Evolutionary conservation across 257 asterid genomes (phyloP).

Genomic region (Voacanga thouarsii): DNA sequence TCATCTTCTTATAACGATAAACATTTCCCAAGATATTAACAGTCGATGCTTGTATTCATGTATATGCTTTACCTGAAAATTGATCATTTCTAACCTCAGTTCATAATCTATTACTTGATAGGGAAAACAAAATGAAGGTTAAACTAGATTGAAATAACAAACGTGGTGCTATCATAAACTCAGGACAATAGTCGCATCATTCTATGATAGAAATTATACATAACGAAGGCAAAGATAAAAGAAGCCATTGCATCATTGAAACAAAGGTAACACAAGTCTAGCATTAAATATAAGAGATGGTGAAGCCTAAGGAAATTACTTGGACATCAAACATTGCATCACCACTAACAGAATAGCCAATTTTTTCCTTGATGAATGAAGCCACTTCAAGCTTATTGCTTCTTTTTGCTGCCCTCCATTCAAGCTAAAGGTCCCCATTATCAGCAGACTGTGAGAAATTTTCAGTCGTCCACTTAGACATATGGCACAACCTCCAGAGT

Average conservation of each 20-base stretch:
- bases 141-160: neutral
- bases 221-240: neutral
- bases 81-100: conserved; percentile 8
- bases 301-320: conserved; percentile 36
- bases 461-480: too few species aligned
- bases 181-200: neutral
- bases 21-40: conserved; percentile 52
- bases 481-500: too few species aligned
- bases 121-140: neutral
- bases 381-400: too few species aligned
- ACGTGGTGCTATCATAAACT: neutral
- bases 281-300: neutral
- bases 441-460: too few species aligned
- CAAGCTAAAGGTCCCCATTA: too few species aligned
- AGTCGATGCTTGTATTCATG: conserved; percentile 60
- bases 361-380: too few species aligned
- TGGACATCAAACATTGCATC: conserved; percentile 89
- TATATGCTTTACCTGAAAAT: conserved; percentile 53
- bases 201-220: neutral
- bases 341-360: conserved; percentile 69
- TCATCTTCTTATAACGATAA: conserved; percentile 57
- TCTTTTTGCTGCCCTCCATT: too few species aligned
- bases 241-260: neutral
- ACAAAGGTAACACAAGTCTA: neutral
- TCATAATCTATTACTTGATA: neutral